Evolutionary conservation across 2,329 filamentous ascomycete species (phyloP), one percentile per base, ranked within the genome.

Genomic region (Alternaria incomplexa): DNA sequence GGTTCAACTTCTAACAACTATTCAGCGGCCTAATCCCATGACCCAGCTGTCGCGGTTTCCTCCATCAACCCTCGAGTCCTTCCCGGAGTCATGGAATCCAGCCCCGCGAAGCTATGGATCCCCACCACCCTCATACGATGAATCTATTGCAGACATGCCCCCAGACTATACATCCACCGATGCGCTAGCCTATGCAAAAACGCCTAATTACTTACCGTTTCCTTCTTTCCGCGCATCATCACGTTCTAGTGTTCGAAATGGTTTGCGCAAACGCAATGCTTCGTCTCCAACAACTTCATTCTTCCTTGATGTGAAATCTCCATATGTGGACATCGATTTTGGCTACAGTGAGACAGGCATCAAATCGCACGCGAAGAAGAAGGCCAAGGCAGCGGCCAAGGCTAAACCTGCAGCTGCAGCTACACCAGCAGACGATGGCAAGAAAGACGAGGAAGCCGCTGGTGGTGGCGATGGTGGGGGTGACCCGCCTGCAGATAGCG

Each of bases 241-340:
- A 26, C 75, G 70, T 57, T 74, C 75, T 44, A 64, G 71, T 56
- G 70, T 71, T 13, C 72, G 74, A 12, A 73, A 74, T 55, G 74
- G 72, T 62, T 60, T 75, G 59, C 72, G 75, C 36, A 60, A 72
- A 51, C 77, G 72, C 59, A 69, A 72, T 63, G 64, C 72, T 63
- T 74, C 72, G 11, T 75, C 72, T 30, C 73, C 72, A 44, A 53
- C 45, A 46, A 74, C 75, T 56, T 77, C 73, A 15, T 62, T 78
- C 36, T 73, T 71, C 51, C 23, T 77, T 17, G 72, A 77, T 64
- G 71, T 76, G 58, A 77, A 79, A 69, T 73, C 70, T 43, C 58
- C 71, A 22, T 73, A 76, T 69, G 73, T 81, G 20, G 78, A 81
- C 28, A 80, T 92, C 54, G 89, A 92, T 72, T 87, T 91, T 61